Percentiles rank a stretch among this genome's conserved stretches.
These are phyloP conservation scores for Botrytis byssoidea DNA, from an alignment of 2,329 filamentous ascomycete species.

Conservation along the genomic window DNA sequence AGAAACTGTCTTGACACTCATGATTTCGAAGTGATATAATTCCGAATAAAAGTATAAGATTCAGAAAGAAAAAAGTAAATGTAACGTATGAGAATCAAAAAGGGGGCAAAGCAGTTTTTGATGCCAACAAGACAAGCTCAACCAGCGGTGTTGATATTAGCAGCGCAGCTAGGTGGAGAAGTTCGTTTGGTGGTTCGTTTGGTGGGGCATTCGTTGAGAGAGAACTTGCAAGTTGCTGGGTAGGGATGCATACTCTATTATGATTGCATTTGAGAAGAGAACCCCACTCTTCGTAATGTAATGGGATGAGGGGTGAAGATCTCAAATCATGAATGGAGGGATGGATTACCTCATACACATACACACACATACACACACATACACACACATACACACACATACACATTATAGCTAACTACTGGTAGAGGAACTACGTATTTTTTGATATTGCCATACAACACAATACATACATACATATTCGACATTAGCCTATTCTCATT, in stretches of 20 bases:
- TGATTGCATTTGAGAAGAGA: not conserved
- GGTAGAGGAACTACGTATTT: too few relatives aligned
- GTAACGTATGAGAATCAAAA: not conserved
- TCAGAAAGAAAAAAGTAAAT: too few relatives aligned
- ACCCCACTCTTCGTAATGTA: not conserved
- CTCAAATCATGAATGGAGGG: not conserved
- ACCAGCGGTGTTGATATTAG: constrained; percentile 13
- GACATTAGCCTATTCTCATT: not conserved
- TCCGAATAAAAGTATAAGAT: not conserved
- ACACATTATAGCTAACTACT: too few relatives aligned
- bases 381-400: too few relatives aligned
- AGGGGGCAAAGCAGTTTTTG: not conserved
- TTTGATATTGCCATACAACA: too few relatives aligned
- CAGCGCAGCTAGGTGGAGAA: not conserved
- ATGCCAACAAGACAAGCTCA: constrained; percentile 15
- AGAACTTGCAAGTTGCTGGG: not conserved
- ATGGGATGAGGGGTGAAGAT: not conserved
- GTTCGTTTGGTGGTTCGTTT: not conserved
- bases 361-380: too few relatives aligned
- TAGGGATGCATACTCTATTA: too few relatives aligned
- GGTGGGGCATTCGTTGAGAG: constrained; percentile 11
- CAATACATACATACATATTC: not conserved
- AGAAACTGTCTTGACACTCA: constrained; percentile 77
- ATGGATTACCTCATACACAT: not conserved
- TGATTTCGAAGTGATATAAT: constrained; percentile 43